Evolutionary conservation across 2,329 filamentous ascomycete genomes (phyloP), one percentile per base, ranked within the genome.

Genomic region (Cadophora gregata): DNA sequence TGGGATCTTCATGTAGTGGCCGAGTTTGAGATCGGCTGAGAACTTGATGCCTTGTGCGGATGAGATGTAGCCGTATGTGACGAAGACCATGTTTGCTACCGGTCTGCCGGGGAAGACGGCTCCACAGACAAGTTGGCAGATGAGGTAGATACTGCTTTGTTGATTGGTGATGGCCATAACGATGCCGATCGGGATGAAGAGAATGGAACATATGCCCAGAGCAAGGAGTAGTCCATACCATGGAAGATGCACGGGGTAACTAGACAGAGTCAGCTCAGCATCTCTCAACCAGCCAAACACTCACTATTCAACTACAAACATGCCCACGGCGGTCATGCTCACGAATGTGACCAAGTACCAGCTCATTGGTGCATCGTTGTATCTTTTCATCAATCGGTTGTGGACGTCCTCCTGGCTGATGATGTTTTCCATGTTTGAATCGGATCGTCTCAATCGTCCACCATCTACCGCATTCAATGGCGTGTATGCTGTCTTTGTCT

Each of bases 121-220:
- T 63, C 93, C 93, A 70, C 92, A 95, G 70, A 96, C 89, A 65
- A 96, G 85, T 78, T 96, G 93, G 77, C 92, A 95, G 73, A 96
- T 92, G 42, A 96, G 85, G 77, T 95, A 96, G 71, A 95, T 92
- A 77, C 90, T 93, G 78, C 89, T 93, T 78, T 96, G 92, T 76
- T 95, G 92, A 77, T 96, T 96, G 10, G 93, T 96, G 71, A 96
- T 93, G 19, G 93, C 93, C 91, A 96, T 96, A 74, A 97, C 91
- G 76, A 96, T 96, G 68, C 93, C 93, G 70, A 96, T 95, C 12
- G 93, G 93, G 67, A 97, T 93, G 80, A 96, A 96, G 68, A 96
- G 90, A 63, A 95, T 79, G 24, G 89, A 88, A 68, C 92, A 93
- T 63, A 96, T 93, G 29, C 83, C 86, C 1, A 97, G 84, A 1